These are phyloP conservation scores for Macrocybe gigantea DNA, from an alignment of 768 basidiomycete genomes.

Conservation along the genomic window DNA sequence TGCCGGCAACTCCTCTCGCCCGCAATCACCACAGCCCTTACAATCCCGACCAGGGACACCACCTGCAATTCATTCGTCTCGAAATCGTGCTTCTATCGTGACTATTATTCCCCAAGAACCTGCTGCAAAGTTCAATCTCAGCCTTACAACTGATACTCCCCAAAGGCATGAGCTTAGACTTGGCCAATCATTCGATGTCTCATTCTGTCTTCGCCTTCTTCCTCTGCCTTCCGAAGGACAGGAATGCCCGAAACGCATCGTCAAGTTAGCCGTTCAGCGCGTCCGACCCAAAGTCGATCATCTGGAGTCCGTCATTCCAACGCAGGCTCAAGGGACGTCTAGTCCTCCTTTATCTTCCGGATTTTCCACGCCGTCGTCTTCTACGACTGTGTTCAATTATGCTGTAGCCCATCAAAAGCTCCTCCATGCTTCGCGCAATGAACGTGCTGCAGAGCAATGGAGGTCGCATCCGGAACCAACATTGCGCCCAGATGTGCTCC, in stretches of 20 bases:
- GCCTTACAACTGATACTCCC: no score
- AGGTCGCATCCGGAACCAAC: no score
- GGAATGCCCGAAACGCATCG: slow-evolving; percentile 27
- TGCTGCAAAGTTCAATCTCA: slow-evolving; percentile 13
- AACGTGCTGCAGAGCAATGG: no score
- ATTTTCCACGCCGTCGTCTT: slow-evolving; percentile 46
- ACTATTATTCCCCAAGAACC: slow-evolving; percentile 29
- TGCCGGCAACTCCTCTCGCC: slow-evolving; percentile 25
- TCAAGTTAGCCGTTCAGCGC: slow-evolving; percentile 63
- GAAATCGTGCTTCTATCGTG: slow-evolving; percentile 33
- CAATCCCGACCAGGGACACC: slow-evolving; percentile 55
- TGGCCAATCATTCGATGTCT: no score
- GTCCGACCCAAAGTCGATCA: slow-evolving; percentile 35
- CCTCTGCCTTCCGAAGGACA: slow-evolving; percentile 32
- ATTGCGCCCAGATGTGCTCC: no score
- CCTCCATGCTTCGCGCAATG: slow-evolving; percentile 29
- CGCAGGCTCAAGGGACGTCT: slow-evolving; percentile 16
- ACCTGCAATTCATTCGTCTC: slow-evolving; percentile 37
- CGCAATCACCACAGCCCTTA: slow-evolving; percentile 52
- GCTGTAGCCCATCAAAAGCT: slow-evolving; percentile 47
- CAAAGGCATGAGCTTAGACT: no score
- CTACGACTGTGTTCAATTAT: slow-evolving; percentile 43
- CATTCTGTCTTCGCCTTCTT: slow-evolving; percentile 43
- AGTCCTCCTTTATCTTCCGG: slow-evolving; percentile 42
- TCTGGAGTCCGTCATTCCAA: slow-evolving; percentile 8